Conservation (phyloP, 306 rosid species). For the Albizia julibrissin region DNA sequence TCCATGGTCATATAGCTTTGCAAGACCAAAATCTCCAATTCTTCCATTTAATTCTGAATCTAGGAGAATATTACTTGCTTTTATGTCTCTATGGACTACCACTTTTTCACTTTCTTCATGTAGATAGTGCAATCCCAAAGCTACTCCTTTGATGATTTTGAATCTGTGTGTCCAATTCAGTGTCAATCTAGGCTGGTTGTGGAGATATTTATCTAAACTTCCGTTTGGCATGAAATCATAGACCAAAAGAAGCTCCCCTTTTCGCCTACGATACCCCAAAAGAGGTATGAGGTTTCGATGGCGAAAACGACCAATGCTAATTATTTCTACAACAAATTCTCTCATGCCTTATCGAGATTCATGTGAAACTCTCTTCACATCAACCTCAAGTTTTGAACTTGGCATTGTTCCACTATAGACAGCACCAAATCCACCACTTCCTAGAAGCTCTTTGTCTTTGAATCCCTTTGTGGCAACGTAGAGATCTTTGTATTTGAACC, state of each 20-base stretch:
- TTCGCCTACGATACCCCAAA: slow-evolving; percentile 63
- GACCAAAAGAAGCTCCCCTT: slow-evolving; percentile 56
- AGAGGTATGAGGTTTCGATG: slow-evolving; percentile 67
- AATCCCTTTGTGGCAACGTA: slow-evolving; percentile 29
- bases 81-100: slow-evolving; percentile 74
- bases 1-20: slow-evolving; percentile 65
- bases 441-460: neutral
- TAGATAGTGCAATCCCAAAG: slow-evolving; percentile 56
- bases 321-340: slow-evolving; percentile 66
- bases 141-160: slow-evolving; percentile 48
- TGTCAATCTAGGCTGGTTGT: slow-evolving; percentile 32
- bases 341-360: slow-evolving; percentile 71
- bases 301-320: slow-evolving; percentile 60
- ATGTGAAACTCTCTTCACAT: slow-evolving; percentile 40
- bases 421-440: neutral
- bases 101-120: slow-evolving; percentile 77
- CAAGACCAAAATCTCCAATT: slow-evolving; percentile 77
- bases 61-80: slow-evolving; percentile 70
- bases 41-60: slow-evolving; percentile 64
- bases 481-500: slow-evolving; percentile 53
- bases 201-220: slow-evolving; percentile 61
- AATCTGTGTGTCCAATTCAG: slow-evolving; percentile 67
- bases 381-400: neutral
- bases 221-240: slow-evolving; percentile 77
- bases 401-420: neutral